phyloP scores from a whole-genome alignment of 2,329 filamentous ascomycete species.

The Microdochium paspali region DNA sequence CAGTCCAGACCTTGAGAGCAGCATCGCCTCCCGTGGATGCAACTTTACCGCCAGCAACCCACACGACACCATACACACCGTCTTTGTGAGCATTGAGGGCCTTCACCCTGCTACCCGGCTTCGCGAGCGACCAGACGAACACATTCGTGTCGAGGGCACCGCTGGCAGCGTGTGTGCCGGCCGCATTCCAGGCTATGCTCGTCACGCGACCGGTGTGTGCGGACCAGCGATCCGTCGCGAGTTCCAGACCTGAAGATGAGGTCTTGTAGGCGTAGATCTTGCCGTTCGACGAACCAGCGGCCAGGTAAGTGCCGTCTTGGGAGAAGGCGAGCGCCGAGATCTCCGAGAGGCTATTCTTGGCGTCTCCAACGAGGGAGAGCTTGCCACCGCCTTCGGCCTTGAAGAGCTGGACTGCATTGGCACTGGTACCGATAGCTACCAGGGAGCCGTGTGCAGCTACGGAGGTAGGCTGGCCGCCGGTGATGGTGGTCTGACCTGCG shows the following conservation, averaged over 20 bases:
- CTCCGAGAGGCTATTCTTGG: slow-evolving; percentile 59
- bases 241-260: slow-evolving; percentile 37
- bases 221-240: slow-evolving; percentile 68
- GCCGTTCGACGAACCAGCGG: slow-evolving; percentile 73
- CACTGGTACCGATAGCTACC: slow-evolving; percentile 68
- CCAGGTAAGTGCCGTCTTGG: slow-evolving; percentile 63
- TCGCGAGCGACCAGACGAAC: slow-evolving; percentile 79
- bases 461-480: slow-evolving; percentile 53
- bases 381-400: slow-evolving; percentile 40
- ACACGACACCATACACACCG: slow-evolving; percentile 80
- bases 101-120: slow-evolving; percentile 78
- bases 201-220: slow-evolving; percentile 50
- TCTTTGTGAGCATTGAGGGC: slow-evolving; percentile 89
- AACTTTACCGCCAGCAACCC: slow-evolving; percentile 63
- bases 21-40: slow-evolving; percentile 81
- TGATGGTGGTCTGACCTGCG: slow-evolving; percentile 47
- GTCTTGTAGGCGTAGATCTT: slow-evolving; percentile 79
- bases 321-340: slow-evolving; percentile 83
- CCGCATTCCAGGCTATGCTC: slow-evolving; percentile 64
- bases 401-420: slow-evolving; percentile 71
- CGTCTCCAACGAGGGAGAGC: slow-evolving; percentile 42
- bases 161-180: slow-evolving; percentile 70
- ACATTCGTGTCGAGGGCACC: slow-evolving; percentile 87
- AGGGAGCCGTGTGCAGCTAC: slow-evolving; percentile 59
- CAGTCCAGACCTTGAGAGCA: slow-evolving; percentile 80